Conservation (phyloP, 306 rosid species). For the Medicago truncatula region MtrunA17r5.0-ANR NC_053048.1:47573001-47573500, state of each 20-base stretch:
- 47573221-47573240: not conserved
- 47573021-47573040: not conserved
- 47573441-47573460: not conserved
- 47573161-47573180: conserved; percentile 20
- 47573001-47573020: not conserved
- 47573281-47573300: not conserved
- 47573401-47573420: conserved; percentile 14
- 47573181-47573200: conserved; percentile 13
- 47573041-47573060: too few species aligned
- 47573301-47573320: not conserved
- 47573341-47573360: not conserved
- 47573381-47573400: not conserved
- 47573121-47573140: too few species aligned
- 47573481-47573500: not conserved
- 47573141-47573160: too few species aligned
- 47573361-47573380: not conserved
- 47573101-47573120: too few species aligned
- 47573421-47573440: not conserved
- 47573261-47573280: not conserved
- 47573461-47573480: not conserved
- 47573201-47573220: not conserved
- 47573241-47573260: not conserved
- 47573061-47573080: too few species aligned
- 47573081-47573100: too few species aligned
- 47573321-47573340: not conserved